These are phyloP conservation scores for Chamaecyparis obtusa DNA, from an alignment of 75 land plant genomes.

Conservation along the genomic window DNA sequence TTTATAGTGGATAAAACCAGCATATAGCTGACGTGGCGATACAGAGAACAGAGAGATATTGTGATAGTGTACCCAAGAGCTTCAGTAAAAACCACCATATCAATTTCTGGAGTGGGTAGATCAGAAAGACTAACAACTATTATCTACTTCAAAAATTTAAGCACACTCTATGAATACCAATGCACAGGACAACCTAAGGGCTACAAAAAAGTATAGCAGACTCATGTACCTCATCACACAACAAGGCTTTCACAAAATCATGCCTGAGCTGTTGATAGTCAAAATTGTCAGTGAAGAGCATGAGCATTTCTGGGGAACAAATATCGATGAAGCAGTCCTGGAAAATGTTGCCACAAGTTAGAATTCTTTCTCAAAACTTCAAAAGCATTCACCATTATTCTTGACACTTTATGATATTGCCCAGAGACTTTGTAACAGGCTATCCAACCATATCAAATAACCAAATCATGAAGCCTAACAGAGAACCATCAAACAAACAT, in stretches of 20 bases:
- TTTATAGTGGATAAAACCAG: no score
- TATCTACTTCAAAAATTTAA: background rate
- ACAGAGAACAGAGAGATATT: no score
- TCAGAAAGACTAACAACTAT: no score
- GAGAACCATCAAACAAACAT: background rate
- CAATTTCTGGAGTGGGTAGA: no score
- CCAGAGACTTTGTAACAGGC: slow-evolving; percentile 1
- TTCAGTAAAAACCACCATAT: no score
- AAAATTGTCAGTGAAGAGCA: slow-evolving; percentile 84
- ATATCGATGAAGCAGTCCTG: slow-evolving; percentile 92
- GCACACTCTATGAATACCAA: background rate
- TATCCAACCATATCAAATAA: background rate
- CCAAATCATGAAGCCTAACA: background rate
- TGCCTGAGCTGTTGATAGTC: slow-evolving; percentile 89
- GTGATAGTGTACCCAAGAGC: no score
- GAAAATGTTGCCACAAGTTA: slow-evolving; percentile 8
- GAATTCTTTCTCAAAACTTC: background rate
- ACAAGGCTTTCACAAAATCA: slow-evolving; percentile 83
- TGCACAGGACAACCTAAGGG: background rate
- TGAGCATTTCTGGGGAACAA: slow-evolving; percentile 84
- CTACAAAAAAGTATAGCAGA: background rate
- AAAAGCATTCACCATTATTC: background rate
- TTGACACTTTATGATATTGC: background rate
- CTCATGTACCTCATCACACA: slow-evolving; percentile 70
- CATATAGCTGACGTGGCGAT: no score